Evolutionary conservation across 805 yeast genomes (phyloP), one percentile per base, ranked within the genome.

Genomic region (Lipomyces orientalis): DNA sequence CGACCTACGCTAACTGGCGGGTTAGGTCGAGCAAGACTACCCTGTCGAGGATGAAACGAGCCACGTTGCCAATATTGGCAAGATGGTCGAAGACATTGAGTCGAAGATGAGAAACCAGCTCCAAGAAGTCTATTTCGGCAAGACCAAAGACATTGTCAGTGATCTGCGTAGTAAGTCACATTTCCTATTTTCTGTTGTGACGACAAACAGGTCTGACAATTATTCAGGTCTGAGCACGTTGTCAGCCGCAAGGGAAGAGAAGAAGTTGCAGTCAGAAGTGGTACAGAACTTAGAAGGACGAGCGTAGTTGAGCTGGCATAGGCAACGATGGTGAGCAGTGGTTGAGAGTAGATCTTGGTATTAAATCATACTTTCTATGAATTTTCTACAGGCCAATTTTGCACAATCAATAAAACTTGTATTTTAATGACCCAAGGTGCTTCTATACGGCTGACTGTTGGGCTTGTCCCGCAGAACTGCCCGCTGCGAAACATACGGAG

Each of bases 91-190:
- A 79, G 97, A 91, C 69, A 84, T 91, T 55, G 99, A 94, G 80
- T 87, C 89, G 68, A 91, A 90, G 76, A 82, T 94, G 81, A 86
- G 99, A 79, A 91, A 90, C 73, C 82, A 90, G 81, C 83, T 94
- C 71, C 97, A 94, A 78, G 97, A 92, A 71, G 98, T 94, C 34
- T 94, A 94, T 78, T 94, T 94, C 76, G 98, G 97, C 74, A 94
- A 94, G 81, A 91, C 97, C 22, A 88, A 91, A 75, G 97, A 94
- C 76, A 89, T 95, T 60, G 82, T 93, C 58, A 88, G 90, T 34
- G 93, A 89, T 72, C 80, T 88, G 52, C 84, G 92, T 76, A 84
- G 79, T 56, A 74, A 29, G 70, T 66, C 49, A 5, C 54, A 10
- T 7, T 7, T 25, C 35, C 9, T 4, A 25, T 9, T 52, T 9